Conservation (phyloP, 176 grass and related monocot species). For the Zizania latifolia region DNA sequence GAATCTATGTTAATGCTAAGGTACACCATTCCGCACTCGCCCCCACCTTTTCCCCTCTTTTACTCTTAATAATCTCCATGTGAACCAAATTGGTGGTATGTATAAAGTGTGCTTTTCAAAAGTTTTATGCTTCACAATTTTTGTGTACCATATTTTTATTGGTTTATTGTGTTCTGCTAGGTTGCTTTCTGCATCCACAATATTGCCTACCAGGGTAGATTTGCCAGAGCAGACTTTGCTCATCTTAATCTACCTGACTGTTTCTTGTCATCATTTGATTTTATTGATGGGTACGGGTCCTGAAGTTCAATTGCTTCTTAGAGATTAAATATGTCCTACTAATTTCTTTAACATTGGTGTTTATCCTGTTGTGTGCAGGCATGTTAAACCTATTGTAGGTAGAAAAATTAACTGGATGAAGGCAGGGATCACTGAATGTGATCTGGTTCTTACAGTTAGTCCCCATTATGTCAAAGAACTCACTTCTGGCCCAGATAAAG, state of each 20-base stretch:
- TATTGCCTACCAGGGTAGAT: constrained; percentile 88
- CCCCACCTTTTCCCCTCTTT: neutral
- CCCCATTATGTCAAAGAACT: constrained; percentile 93
- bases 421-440: constrained; percentile 64
- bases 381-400: constrained; percentile 61
- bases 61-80: constrained; percentile 8
- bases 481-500: constrained; percentile 50
- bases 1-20: constrained; percentile 81
- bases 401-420: constrained; percentile 96
- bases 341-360: neutral
- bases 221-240: constrained; percentile 57
- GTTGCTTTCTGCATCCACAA: constrained; percentile 99
- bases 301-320: constrained; percentile 8
- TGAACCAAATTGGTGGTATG: neutral
- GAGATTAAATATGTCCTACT: constrained; percentile 8
- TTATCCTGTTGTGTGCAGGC: constrained; percentile 31
- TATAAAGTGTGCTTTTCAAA: constrained; percentile 7
- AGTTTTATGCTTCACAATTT: neutral
- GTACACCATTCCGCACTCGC: constrained; percentile 21
- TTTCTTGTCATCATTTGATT: constrained; percentile 82
- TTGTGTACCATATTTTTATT: constrained; percentile 9
- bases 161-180: constrained; percentile 32
- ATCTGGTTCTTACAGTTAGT: constrained; percentile 78
- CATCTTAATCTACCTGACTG: constrained; percentile 74
- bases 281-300: constrained; percentile 67